Evolutionary conservation across 202 grass and related monocot species (phyloP).

Genomic region (Setaria italica): DNA sequence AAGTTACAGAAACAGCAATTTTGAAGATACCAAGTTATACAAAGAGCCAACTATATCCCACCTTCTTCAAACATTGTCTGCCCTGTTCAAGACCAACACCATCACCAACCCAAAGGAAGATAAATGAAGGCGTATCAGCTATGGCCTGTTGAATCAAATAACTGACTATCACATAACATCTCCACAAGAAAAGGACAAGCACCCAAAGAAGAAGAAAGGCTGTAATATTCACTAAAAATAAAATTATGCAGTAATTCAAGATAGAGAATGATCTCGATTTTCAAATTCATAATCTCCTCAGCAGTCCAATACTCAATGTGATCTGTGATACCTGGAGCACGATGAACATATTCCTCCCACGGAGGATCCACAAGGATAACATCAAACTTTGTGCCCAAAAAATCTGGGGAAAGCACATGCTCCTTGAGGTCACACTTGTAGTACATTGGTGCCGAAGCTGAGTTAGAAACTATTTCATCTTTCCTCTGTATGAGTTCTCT

Average conservation of each 20-base stretch:
- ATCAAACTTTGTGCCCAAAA: conserved; percentile 96
- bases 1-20: conserved; percentile 21
- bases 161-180: conserved; percentile 24
- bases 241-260: conserved; percentile 31
- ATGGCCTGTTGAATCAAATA: conserved; percentile 75
- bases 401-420: conserved; percentile 83
- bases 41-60: conserved; percentile 22
- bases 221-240: conserved; percentile 17
- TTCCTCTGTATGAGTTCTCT: conserved; percentile 99
- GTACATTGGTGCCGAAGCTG: conserved; percentile 86
- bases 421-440: conserved; percentile 82
- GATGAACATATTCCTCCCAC: conserved; percentile 95
- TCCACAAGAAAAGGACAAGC: conserved; percentile 3
- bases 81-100: conserved; percentile 92
- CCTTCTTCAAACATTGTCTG: conserved; percentile 93
- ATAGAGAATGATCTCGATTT: conserved; percentile 76
- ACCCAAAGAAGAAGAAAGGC: conserved; percentile 17
- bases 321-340: conserved; percentile 90
- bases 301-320: conserved; percentile 87
- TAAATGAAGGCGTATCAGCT: conserved; percentile 92
- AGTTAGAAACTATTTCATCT: conserved; percentile 89
- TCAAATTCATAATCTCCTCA: conserved; percentile 93
- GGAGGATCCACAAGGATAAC: conserved; percentile 99
- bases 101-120: conserved; percentile 97
- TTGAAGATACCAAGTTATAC: background rate